These are phyloP conservation scores for Dacryopinax spathularia DNA, from an alignment of 768 basidiomycete species.

Conservation along the genomic window DNA sequence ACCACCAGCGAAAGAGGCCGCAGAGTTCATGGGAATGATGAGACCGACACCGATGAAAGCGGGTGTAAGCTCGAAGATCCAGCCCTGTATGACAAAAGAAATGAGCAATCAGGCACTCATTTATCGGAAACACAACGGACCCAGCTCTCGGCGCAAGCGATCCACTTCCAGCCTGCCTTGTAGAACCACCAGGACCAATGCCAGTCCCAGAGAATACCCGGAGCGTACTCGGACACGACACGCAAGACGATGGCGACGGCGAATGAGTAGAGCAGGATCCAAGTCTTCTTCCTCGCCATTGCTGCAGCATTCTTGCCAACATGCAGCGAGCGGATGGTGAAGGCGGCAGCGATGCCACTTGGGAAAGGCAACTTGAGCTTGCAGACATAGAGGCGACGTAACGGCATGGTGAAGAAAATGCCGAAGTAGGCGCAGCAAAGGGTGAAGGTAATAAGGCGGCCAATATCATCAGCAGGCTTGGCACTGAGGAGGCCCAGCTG, in stretches of 20 bases:
- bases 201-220: constrained; percentile 51
- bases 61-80: constrained; percentile 16
- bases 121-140: constrained; percentile 36
- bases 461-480: constrained; percentile 38
- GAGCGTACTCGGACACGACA: constrained; percentile 43
- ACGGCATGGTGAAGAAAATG: constrained; percentile 51
- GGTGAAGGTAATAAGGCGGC: constrained; percentile 42
- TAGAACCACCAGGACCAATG: constrained; percentile 49
- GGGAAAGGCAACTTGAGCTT: constrained; percentile 51
- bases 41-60: constrained; percentile 20
- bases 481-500: constrained; percentile 36
- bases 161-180: constrained; percentile 43
- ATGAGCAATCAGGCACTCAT: neutral
- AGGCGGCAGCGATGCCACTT: constrained; percentile 51
- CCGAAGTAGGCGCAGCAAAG: constrained; percentile 44
- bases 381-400: constrained; percentile 48
- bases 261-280: constrained; percentile 37
- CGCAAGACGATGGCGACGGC: constrained; percentile 36
- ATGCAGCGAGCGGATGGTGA: constrained; percentile 48
- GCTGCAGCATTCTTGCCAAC: constrained; percentile 35
- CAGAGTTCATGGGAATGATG: constrained; percentile 14
- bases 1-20: constrained; percentile 32
- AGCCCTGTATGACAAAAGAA: constrained; percentile 7
- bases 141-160: constrained; percentile 47
- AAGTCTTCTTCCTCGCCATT: constrained; percentile 42